phyloP scores from a whole-genome alignment of 768 basidiomycete genomes.

The Punctularia strigosozonata region DNA sequence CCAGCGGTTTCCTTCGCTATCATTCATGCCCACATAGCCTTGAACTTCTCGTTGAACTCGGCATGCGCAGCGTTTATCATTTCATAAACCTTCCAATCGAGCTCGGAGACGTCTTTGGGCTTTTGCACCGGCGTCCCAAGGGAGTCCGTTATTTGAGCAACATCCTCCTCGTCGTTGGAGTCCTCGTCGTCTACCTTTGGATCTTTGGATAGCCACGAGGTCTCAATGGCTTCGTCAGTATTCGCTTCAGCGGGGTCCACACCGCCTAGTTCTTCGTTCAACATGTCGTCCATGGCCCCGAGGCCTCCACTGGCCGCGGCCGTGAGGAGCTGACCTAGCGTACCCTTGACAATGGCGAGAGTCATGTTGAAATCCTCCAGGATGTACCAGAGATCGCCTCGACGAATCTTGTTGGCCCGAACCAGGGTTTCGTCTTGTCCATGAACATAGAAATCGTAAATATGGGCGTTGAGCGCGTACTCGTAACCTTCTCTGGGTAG shows the following conservation, averaged over 20 bases:
- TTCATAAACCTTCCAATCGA: constrained; percentile 46
- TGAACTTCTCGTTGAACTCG: constrained; percentile 51
- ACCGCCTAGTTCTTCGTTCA: not conserved
- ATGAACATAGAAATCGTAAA: constrained; percentile 54
- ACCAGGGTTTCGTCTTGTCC: constrained; percentile 32
- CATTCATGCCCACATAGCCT: constrained; percentile 47
- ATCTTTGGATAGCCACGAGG: constrained; percentile 23
- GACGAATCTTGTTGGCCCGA: constrained; percentile 34
- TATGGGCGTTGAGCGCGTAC: constrained; percentile 46
- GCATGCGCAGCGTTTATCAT: constrained; percentile 28
- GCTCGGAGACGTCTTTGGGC: constrained; percentile 28
- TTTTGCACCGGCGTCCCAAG: constrained; percentile 12
- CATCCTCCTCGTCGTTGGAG: constrained; percentile 13
- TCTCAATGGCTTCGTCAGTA: constrained; percentile 10
- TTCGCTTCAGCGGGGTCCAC: constrained; percentile 7
- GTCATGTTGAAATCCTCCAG: constrained; percentile 47
- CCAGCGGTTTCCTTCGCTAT: no score
- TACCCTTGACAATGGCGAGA: constrained; percentile 34
- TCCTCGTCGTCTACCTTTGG: constrained; percentile 13
- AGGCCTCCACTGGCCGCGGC: constrained; percentile 11
- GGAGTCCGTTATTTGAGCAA: constrained; percentile 13
- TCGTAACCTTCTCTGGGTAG: constrained; percentile 11
- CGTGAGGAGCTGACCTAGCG: constrained; percentile 34
- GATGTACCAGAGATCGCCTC: constrained; percentile 44
- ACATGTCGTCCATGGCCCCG: constrained; percentile 6